Base-by-base conservation (phyloP, 148 eudicot species). In the Vaccinium vitisidaea region DNA sequence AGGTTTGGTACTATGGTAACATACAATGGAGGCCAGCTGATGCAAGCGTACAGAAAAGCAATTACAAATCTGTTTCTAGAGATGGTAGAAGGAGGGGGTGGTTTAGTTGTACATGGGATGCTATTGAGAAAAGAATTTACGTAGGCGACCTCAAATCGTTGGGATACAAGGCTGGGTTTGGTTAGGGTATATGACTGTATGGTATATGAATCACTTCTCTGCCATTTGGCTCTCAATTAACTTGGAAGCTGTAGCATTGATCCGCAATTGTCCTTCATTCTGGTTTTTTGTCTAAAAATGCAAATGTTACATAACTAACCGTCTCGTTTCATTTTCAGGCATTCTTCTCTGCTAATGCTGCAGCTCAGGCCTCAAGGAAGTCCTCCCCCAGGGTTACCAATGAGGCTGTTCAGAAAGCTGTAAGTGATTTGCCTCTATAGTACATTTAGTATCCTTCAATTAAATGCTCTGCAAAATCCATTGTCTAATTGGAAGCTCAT, bases 401-500 rank as follows among this genome's bases (percentile, higher is more conserved):
- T 73, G 95, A 91, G 87, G 94, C 88, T 80, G 98, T 96, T 77
- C 98, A 94, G 67, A 96, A 96, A 92, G 96, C 98, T 88, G 98
- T 95, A 92, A 93, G 98, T 92, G 82, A 46, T 50, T 54, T 15
- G 74, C 36, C 23, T 50, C 6, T 30, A 65, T 67, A 61, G 63
- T 83, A 3, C 21, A 54, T 73, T 83, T 30, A 50, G 43, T 65
- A 14, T 9, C 46, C 43, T 58, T 56, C 0, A 39, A 36, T 11
- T 79, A 8, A 6, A 8, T 55, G 73, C 12, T 16, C 71, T 79
- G 65, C 43, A 65, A 15, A 10, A 39, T 56, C 39, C 7, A 19
- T 30, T 75, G 59, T 27, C 7, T 59, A 36, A 13, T 75, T 27
- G 32, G 15, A 13, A 50, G 9, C 12, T 25, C 55, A 13, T 23